Evolutionary conservation across 2,329 filamentous ascomycete genomes (phyloP).

Genomic region (Phyllosticta citribraziliensis): DNA sequence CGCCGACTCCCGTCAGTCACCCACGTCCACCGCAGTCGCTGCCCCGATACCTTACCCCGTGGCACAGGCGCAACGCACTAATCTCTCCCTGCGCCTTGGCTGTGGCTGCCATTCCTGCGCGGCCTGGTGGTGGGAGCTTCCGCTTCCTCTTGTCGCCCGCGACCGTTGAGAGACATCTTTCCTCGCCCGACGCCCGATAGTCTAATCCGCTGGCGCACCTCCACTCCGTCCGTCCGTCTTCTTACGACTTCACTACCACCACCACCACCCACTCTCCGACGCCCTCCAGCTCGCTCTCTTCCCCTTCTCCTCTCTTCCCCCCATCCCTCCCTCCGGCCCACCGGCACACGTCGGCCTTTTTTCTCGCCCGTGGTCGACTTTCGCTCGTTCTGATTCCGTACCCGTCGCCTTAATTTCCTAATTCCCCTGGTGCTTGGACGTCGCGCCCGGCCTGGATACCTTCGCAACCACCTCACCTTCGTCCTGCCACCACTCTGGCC

Average conservation of each 20-base stretch:
- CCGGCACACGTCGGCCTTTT: constrained; percentile 22
- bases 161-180: constrained; percentile 14
- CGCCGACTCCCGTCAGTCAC: not conserved
- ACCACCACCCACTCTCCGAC: constrained; percentile 8
- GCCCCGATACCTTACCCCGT: constrained; percentile 1
- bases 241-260: not conserved
- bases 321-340: constrained; percentile 2
- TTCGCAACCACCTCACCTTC: constrained; percentile 17
- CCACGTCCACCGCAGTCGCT: no score
- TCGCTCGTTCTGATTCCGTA: constrained; percentile 26
- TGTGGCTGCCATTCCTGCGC: constrained; percentile 11
- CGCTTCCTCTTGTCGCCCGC: constrained; percentile 12
- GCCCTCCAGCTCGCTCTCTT: constrained; percentile 16
- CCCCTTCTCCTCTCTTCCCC: constrained; percentile 22
- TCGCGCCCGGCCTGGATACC: constrained; percentile 18
- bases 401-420: constrained; percentile 25
- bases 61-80: constrained; percentile 11
- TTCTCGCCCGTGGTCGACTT: constrained; percentile 20
- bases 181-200: constrained; percentile 9
- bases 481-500: constrained; percentile 25
- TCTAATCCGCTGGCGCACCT: constrained; percentile 10
- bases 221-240: constrained; percentile 1
- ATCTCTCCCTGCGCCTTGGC: constrained; percentile 12
- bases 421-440: constrained; percentile 7
- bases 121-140: constrained; percentile 11